phyloP scores from a whole-genome alignment of 805 yeast species.

The Barnettozyma siamensis region DNA sequence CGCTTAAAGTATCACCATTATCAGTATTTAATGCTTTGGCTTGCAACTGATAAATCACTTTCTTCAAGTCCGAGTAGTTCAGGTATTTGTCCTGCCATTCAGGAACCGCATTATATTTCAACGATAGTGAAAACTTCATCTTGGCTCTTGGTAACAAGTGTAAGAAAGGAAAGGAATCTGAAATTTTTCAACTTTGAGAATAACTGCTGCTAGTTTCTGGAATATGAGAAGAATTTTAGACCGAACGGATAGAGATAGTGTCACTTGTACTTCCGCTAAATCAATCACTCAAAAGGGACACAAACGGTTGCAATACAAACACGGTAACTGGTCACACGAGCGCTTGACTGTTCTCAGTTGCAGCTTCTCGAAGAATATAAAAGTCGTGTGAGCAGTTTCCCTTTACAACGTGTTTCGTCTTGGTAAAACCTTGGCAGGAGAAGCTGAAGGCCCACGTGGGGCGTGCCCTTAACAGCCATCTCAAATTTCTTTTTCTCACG shows the following conservation, averaged over 20 bases:
- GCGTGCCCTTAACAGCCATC: no score
- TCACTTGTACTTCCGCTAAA: not conserved
- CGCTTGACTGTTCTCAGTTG: no score
- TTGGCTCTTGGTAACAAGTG: not conserved
- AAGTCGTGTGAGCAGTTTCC: not conserved
- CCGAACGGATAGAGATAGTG: no score
- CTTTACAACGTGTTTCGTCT: not conserved
- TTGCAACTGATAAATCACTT: slow-evolving; percentile 50
- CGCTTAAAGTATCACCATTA: slow-evolving; percentile 7
- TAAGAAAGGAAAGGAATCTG: no score
- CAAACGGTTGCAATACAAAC: no score
- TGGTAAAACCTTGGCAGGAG: not conserved
- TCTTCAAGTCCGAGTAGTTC: slow-evolving; percentile 57
- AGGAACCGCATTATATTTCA: slow-evolving; percentile 67
- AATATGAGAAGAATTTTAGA: no score
- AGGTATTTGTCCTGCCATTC: slow-evolving; percentile 85
- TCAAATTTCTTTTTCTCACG: no score
- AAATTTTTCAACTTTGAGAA: no score
- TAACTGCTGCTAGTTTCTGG: no score
- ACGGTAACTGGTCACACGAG: no score
- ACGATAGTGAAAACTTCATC: slow-evolving; percentile 68
- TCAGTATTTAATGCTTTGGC: slow-evolving; percentile 26
- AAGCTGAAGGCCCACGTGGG: not conserved
- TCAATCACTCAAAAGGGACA: not conserved
- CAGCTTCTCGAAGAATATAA: not conserved